Evolutionary conservation across 31 red algal genomes (phyloP).

Genomic region (Odonthalia washingtoniensis): DNA sequence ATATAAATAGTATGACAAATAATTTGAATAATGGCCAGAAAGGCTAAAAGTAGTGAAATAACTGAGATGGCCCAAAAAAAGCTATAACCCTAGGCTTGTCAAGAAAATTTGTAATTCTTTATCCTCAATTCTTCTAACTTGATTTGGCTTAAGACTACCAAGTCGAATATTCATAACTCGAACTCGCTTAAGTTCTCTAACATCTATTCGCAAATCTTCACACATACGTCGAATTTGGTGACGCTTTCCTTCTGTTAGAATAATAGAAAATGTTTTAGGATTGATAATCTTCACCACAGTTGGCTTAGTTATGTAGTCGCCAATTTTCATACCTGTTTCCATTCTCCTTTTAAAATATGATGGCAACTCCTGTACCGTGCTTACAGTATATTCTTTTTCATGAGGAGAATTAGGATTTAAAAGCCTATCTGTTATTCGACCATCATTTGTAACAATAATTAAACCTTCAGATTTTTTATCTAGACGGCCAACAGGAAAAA

Average conservation of each 20-base stretch:
- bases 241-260: slow-evolving; percentile 21
- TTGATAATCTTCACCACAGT: background rate
- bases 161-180: slow-evolving; percentile 22
- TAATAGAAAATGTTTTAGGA: slow-evolving; percentile 10
- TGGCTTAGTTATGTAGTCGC: slow-evolving; percentile 11
- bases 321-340: slow-evolving; percentile 8
- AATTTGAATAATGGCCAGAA: too few relatives aligned
- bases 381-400: slow-evolving; percentile 38
- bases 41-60: too few relatives aligned
- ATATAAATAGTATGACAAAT: too few relatives aligned
- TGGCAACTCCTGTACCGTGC: background rate
- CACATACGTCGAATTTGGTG: slow-evolving; percentile 35
- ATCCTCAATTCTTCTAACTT: too few relatives aligned
- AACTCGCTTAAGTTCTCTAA: slow-evolving; percentile 16
- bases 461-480: slow-evolving; percentile 34
- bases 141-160: slow-evolving; percentile 20
- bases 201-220: background rate
- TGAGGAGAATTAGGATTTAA: background rate
- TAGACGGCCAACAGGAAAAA: slow-evolving; percentile 25
- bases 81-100: too few relatives aligned
- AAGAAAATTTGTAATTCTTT: too few relatives aligned
- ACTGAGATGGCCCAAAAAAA: too few relatives aligned
- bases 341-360: slow-evolving; percentile 20
- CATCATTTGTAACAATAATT: slow-evolving; percentile 35
- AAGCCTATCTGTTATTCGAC: slow-evolving; percentile 4